Evolutionary conservation across 2,329 filamentous ascomycete species (phyloP), one percentile per base, ranked within the genome.

Genomic region (Alternaria angustiovoidea): DNA sequence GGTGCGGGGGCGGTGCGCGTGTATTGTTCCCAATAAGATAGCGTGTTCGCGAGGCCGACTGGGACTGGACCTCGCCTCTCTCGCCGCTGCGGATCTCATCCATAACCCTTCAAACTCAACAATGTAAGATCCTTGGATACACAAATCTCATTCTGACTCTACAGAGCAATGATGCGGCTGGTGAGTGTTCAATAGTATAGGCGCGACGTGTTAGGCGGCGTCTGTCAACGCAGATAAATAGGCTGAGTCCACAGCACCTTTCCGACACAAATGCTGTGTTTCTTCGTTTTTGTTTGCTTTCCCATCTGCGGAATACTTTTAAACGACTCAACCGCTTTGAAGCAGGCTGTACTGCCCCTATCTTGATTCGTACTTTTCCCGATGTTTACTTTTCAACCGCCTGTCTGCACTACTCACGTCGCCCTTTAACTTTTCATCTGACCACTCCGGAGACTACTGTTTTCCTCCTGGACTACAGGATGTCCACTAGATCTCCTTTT

Each of bases 221-320:
- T 30, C 5, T 12, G 16, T 52, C 39, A 32, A 34, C 28, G 44
- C 59, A 51, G 55, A 49, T 44, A 47, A 57, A 48, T 42, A 59
- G 42, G 61, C 54, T 62, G 51, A 61, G 47, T 56, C 46, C 58
- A 47, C 24, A 59, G 51, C 49, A 26, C 53, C 57, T 59, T 61
- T 51, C 54, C 43, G 60, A 58, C 61, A 61, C 54, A 51, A 51
- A 39, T 63, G 61, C 59, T 57, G 59, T 71, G 56, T 57, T 46
- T 60, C 56, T 64, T 63, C n/a, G 34, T 16, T 34, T 54, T 54
- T 43, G 42, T 47, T 53, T 69, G 51, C 57, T 59, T 49, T 62
- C 51, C 41, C 53, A 26, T 54, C 18, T 58, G 49, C 57, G 43
- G 43, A 57, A 47, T 55, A 34, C 57, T 54, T 49, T 43, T 41